Base-by-base conservation (phyloP, 1,284 basidiomycete species). In the Cryptococcus sp. region DNA sequence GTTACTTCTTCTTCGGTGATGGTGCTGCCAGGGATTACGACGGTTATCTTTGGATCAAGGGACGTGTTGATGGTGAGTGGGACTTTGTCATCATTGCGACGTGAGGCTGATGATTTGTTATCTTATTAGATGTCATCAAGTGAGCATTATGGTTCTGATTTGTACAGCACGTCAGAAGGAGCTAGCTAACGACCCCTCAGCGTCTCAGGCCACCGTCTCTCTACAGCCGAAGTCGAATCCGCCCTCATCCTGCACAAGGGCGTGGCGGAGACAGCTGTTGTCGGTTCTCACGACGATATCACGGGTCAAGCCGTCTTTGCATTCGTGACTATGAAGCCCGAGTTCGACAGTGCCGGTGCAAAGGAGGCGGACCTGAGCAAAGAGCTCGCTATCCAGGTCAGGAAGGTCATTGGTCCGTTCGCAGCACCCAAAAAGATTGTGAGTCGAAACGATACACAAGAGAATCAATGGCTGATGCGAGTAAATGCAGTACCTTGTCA, bases 41-140 rank as follows among this genome's bases (percentile, higher is more conserved):
- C 70, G 95, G 95, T 6, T 99, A 99, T 80, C 90, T 93, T 75
- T 96, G 93, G 93, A 98, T 99, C 81, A 94, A 93, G 80, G 95
- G 95, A 52, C 88, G 95, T 69, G 87, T 99, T 45, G 95, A 99
- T 78, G 93, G 91, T 88, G 72, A 70, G 87, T 79, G 13, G 29
- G 29, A 34, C 2, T 34, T 10, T 34, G 4, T 13, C 8, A 10
- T 13, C 8, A 10, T 34, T 34, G 29, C 2, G 8, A 34, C 29
- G 13, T 10, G 22, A 37, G 15, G 46, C 50, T 59, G 54, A 37
- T 26, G 22, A 23, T 40, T 38, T 29, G 45, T n/a, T 19, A 22
- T 11, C 40, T 22, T 10, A 15, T 26, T 37, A 65, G 74, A 78
- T 56, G 76, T 78, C 43, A 78, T 78, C 74, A 78, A 78, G 66